Conservation (phyloP, 768 basidiomycete species). For the Xanthoconium purpureum region DNA sequence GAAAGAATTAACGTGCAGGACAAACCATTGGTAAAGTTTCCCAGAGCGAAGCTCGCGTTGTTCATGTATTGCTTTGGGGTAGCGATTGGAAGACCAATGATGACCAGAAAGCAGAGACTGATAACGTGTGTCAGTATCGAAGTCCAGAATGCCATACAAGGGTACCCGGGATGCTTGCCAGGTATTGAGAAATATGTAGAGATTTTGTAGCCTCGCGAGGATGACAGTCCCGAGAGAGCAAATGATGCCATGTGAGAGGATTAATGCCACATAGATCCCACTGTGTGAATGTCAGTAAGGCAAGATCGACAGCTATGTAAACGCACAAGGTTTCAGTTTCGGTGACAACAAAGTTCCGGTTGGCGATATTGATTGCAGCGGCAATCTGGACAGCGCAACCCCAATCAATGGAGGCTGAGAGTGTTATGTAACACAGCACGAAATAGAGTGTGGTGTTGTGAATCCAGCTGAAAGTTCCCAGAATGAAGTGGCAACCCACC, state of each 20-base stretch:
- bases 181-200: conserved; percentile 68
- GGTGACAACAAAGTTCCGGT: conserved; percentile 38
- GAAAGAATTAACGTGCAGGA: neutral
- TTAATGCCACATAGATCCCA: conserved; percentile 60
- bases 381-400: conserved; percentile 61
- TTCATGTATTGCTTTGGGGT: conserved; percentile 61
- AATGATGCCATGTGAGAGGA: conserved; percentile 58
- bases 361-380: conserved; percentile 59
- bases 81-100: conserved; percentile 65
- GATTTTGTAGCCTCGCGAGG: conserved; percentile 66
- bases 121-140: neutral
- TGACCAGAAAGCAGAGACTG: conserved; percentile 28
- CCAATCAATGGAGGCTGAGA: conserved; percentile 60
- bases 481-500: conserved; percentile 17
- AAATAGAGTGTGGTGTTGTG: neutral
- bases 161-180: conserved; percentile 39
- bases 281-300: conserved; percentile 32
- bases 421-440: neutral
- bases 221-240: conserved; percentile 66
- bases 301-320: neutral
- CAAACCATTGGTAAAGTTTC: conserved; percentile 58
- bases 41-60: conserved; percentile 57
- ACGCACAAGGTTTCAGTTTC: conserved; percentile 44
- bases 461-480: neutral
- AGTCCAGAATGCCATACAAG: neutral